Percentiles rank a stretch among this genome's conserved stretches.
Evolutionary conservation across 441 rosid species (phyloP).

Genomic region (Kokia cookei): DNA sequence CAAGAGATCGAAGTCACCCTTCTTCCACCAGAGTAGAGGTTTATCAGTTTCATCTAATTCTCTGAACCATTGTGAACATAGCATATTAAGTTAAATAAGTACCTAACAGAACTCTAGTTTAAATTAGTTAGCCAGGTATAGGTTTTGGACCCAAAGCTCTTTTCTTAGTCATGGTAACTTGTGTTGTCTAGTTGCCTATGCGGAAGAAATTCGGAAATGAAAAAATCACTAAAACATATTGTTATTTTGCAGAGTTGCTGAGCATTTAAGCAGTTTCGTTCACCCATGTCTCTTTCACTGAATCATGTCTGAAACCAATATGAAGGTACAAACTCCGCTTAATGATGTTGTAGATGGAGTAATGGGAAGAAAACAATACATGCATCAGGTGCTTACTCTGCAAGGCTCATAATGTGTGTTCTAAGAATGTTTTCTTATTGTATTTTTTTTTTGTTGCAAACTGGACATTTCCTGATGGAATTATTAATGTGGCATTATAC

Average conservation of each 20-base stretch:
- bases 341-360: neutral
- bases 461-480: neutral
- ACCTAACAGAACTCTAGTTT: neutral
- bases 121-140: neutral
- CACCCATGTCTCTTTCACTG: neutral
- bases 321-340: neutral
- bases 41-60: neutral
- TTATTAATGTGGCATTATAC: neutral
- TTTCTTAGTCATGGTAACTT: neutral
- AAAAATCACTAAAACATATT: neutral
- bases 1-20: slow-evolving; percentile 70
- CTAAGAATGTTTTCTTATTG: neutral
- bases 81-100: neutral
- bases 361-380: slow-evolving; percentile 1
- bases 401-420: slow-evolving; percentile 5
- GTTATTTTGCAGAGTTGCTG: slow-evolving; percentile 16
- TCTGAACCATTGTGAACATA: neutral
- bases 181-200: neutral
- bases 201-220: neutral
- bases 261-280: neutral
- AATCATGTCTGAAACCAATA: neutral
- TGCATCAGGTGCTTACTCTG: slow-evolving; percentile 11
- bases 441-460: neutral
- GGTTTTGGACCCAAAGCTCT: neutral
- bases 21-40: slow-evolving; percentile 46